Base-by-base conservation (phyloP, 495 filamentous ascomycete genomes). In the Podospora pseudocomata region DNA sequence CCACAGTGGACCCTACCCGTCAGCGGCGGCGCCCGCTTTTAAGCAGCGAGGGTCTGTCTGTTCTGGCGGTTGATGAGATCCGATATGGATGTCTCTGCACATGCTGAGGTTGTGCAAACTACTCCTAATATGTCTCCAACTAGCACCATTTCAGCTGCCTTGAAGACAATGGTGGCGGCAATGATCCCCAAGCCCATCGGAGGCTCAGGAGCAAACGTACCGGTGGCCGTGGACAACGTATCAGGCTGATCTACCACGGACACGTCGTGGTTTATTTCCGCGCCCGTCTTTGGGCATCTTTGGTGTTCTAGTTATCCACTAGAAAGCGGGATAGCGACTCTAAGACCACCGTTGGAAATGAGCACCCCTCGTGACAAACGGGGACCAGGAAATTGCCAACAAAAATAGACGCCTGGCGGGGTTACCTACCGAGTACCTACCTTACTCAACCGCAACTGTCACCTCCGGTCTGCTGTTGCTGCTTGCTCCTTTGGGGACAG, bases 1-100 rank as follows among this genome's bases (percentile, higher is more conserved):
- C 55, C 55, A 26, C 55, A 58, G 55, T 58, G 55, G 55, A 58
- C 55, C 55, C 55, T 58, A 58, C 23, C 55, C 55, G 55, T 58
- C 55, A 26, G 23, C 23, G 55, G 23, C 23, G 55, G 55, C 23
- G 55, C 23, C 30, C 30, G 30, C 30, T 32, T 32, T 49, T 49
- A 13, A 49, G 39, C 39, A 49, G 30, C 30, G 30, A 32, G 30
- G 30, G 4, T 32, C 30, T 23, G 23, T 23, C 23, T 23, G 23
- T 23, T 23, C 23, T 23, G 23, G 23, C 23, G 23, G 23, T 23
- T 23, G 23, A 23, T 23, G 23, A 23, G 23, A 23, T 23, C 23
- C 23, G 23, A 2, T 23, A 23, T 23, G 23, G 23, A 23, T 23
- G 23, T 23, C 23, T 23, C 23, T 23, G 23, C 23, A 23, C 23